Evolutionary conservation across 495 filamentous ascomycete species (phyloP), one percentile per base, ranked within the genome.

Genomic region (Glonium stellatum): DNA sequence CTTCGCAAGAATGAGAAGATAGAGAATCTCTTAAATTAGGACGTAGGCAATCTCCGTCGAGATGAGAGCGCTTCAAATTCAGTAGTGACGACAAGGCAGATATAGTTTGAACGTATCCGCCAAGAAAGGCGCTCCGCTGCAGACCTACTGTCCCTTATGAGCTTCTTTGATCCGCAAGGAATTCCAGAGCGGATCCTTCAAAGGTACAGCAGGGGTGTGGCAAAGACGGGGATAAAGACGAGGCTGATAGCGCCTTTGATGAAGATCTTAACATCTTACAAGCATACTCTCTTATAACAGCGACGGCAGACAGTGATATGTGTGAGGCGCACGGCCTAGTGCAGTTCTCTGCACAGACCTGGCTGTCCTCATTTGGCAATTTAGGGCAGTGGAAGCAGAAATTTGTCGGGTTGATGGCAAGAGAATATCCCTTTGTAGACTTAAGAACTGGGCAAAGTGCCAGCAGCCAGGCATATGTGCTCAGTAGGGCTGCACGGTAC

Each of bases 221-320:
- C 21, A 19, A 35, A 27, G 1, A 34, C 1, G 19, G 36, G 10
- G 18, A 5, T 12, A 18, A 50, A 50, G 13, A 12, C 2, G 23
- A 21, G 3, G 21, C 22, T 12, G 47, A 50, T 21, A 12, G 22
- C 47, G 47, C 4, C 1, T 50, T 50, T 23, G 41, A 68, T 59
- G 60, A 70, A 19, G 67, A 67, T 36, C 39, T 71, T 0, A 47
- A 37, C 4, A 39, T 55, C 4, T 41, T 73, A 35, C 53, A 59
- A 54, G 62, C 63, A 31, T 75, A 68, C 48, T 73, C 66, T 0
- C 54, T 75, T 11, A 68, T 75, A 15, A 37, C 23, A 27, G 25
- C 13, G 5, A 49, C 27, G 5, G 18, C 31, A 15, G 34, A 58
- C 12, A 34, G 27, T 21, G 42, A 46, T 23, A 36, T 5, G 23